Base-by-base conservation (phyloP, 164 flowering plant species). In the Piper betle region DNA sequence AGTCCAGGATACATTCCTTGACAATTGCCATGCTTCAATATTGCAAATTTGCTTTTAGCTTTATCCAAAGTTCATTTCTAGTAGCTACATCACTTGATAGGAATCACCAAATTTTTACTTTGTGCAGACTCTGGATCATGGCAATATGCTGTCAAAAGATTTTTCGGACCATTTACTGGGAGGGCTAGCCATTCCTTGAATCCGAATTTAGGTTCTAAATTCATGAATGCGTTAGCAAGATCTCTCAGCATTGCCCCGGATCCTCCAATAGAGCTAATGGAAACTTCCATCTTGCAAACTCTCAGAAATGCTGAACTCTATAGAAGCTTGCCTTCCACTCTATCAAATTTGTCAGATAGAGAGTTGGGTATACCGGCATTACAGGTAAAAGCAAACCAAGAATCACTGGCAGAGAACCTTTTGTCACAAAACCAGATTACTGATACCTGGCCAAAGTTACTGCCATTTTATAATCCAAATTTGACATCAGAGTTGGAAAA, bases 81-180 rank as follows among this genome's bases (percentile, higher is more conserved):
- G 33, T 25, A 25, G 33, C 33, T 25, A 25, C 2, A 25, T 25
- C 33, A 25, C 33, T 25, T 25, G 33, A 25, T 25, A 25, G 33
- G 33, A 25, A 25, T 25, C 33, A 25, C 33, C 33, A 25, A 25
- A 25, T 60, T 58, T 37, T 62, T 46, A 37, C 64, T 12, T 19
- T 72, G 80, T 55, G 72, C 76, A 55, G 96, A 82, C 63, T 66
- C 69, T 46, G 91, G 83, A 39, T 25, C 33, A 25, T 87, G 91
- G 93, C 85, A 79, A 46, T 78, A 62, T 69, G 46, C 79, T 75
- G 58, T 80, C 6, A 88, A 82, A 70, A 83, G 85, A 58, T 85
- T 89, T 41, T 71, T 80, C 15, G 16, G 75, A 5, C 79, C 71
- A 25, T 57, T 74, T 57, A 80, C 90, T 18, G 88, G 78, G 63